Evolutionary conservation across 2,329 filamentous ascomycete species (phyloP).

Genomic region (Fusarium armeniacum): DNA sequence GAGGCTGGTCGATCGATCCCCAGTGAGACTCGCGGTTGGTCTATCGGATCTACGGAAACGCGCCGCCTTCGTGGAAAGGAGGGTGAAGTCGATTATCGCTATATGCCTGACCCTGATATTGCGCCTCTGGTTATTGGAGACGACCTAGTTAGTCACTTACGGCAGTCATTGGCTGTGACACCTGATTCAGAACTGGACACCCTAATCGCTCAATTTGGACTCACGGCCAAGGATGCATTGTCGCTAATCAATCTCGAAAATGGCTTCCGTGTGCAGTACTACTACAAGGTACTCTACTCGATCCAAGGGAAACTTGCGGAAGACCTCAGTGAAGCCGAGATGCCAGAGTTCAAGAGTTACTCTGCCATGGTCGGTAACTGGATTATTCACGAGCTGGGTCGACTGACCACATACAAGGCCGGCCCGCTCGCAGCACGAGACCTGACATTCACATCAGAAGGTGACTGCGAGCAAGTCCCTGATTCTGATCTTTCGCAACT

Average conservation of each 20-base stretch:
- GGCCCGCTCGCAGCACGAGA: conserved; percentile 53
- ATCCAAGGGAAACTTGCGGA: conserved; percentile 55
- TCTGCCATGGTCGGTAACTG: conserved; percentile 70
- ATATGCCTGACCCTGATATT: conserved; percentile 97
- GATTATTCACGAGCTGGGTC: conserved; percentile 83
- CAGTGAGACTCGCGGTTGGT: conserved; percentile 95
- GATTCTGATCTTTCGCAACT: conserved; percentile 65
- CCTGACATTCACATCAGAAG: conserved; percentile 60
- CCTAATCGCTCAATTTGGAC: conserved; percentile 72
- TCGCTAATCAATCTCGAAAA: conserved; percentile 83
- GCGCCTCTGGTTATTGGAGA: conserved; percentile 80
- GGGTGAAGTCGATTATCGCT: conserved; percentile 96
- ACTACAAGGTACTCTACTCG: conserved; percentile 73
- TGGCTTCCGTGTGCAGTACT: conserved; percentile 85
- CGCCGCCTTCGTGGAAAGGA: conserved; percentile 89
- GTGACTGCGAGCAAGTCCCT: conserved; percentile 63
- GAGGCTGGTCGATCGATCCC: conserved; percentile 80
- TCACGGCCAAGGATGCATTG: conserved; percentile 86
- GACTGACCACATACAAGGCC: conserved; percentile 69
- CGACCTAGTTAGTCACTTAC: conserved; percentile 76
- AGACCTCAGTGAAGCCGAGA: conserved; percentile 36
- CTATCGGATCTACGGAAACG: conserved; percentile 85
- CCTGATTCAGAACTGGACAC: conserved; percentile 78
- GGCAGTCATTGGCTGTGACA: conserved; percentile 73
- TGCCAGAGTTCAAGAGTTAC: conserved; percentile 53